Conservation (phyloP, 2,329 filamentous ascomycete species). For the Cryphonectria japonica region DNA sequence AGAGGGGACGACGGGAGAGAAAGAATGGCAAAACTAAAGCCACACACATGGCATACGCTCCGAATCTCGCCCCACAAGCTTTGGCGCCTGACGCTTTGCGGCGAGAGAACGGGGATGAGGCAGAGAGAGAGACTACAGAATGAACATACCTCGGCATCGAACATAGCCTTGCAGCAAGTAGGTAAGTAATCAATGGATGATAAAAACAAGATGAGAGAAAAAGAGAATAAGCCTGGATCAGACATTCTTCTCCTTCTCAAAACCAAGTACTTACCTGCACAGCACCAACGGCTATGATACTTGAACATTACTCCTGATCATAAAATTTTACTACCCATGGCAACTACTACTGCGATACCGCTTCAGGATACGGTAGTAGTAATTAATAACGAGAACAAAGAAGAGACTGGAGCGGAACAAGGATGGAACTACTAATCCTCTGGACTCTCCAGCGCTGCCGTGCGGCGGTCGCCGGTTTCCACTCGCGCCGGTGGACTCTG, state of each 20-base stretch:
- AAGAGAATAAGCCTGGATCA: neutral
- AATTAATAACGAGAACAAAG: neutral
- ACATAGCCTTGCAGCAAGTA: neutral
- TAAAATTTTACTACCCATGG: neutral
- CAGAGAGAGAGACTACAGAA: neutral
- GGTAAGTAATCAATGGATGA: neutral
- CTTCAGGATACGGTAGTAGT: neutral
- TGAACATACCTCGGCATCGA: neutral
- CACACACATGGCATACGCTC: neutral
- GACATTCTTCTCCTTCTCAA: neutral
- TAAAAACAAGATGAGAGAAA: neutral
- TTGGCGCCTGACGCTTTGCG: neutral
- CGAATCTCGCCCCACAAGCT: neutral
- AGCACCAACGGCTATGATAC: neutral
- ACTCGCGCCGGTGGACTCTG: slow-evolving; percentile 12
- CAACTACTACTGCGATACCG: neutral
- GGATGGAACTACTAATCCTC: slow-evolving; percentile 7
- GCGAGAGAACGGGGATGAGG: neutral
- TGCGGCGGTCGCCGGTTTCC: slow-evolving; percentile 17
- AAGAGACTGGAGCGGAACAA: slow-evolving; percentile 5
- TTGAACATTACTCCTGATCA: neutral
- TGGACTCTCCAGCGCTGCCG: slow-evolving; percentile 13
- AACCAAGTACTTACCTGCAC: neutral
- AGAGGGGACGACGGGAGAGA: too few species aligned
- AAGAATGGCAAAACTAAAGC: neutral